Percentiles rank a stretch among this genome's conserved stretches.
Evolutionary conservation across 768 basidiomycete genomes (phyloP).

Genomic region (Suillus subaureus): DNA sequence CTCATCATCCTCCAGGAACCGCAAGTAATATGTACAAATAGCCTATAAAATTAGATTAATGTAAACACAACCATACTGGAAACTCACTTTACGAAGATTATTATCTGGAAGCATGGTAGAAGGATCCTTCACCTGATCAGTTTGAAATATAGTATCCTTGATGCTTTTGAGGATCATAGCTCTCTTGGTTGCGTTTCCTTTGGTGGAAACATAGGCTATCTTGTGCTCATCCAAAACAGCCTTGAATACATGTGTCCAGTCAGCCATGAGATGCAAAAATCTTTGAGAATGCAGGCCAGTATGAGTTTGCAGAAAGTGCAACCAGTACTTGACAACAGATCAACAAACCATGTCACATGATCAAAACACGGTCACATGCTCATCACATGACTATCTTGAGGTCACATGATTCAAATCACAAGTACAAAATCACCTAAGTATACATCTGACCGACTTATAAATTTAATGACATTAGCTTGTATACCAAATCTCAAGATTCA

Average conservation of each 20-base stretch:
- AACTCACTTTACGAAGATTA: not conserved
- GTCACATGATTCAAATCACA: not conserved
- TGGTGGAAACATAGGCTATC: not conserved
- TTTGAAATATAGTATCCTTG: not conserved
- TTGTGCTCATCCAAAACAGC: not conserved
- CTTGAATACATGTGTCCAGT: conserved; percentile 1
- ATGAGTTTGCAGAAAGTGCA: not conserved
- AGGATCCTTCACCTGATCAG: not conserved
- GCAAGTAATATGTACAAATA: not conserved
- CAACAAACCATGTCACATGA: not conserved
- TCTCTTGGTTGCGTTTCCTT: not conserved
- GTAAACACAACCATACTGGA: not conserved
- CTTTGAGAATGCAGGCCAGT: not conserved
- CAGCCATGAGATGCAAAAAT: not conserved
- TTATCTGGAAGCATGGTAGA: not conserved
- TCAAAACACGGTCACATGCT: not conserved
- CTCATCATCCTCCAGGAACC: not conserved
- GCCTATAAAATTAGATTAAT: not conserved
- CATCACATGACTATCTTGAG: not conserved
- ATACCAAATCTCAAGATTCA: not conserved
- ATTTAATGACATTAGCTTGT: not conserved
- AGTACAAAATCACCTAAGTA: not conserved
- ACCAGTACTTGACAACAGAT: not conserved
- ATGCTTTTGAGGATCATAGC: not conserved
- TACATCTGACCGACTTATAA: not conserved